A percentile compares a stretch with the other conserved stretches of the same genome.
phyloP scores from a whole-genome alignment of 75 land plant species.

The Pinus tabuliformis region DNA sequence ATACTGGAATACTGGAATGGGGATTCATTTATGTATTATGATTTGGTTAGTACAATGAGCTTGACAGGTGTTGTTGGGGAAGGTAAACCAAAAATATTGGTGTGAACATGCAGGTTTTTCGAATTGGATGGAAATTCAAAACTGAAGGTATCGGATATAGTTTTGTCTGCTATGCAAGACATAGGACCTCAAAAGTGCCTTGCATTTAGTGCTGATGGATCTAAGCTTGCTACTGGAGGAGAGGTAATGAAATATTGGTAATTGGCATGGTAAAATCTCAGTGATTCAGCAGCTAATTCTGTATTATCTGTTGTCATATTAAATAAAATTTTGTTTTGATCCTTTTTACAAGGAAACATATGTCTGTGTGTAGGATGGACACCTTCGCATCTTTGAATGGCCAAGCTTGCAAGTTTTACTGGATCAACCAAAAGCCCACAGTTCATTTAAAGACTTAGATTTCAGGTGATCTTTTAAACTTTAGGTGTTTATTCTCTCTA shows the following conservation, averaged over 20 bases:
- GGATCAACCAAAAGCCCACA: slow-evolving; percentile 85
- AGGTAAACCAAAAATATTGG: neutral
- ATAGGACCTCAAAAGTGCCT: slow-evolving; percentile 75
- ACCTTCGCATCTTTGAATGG: slow-evolving; percentile 89
- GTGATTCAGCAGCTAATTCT: neutral
- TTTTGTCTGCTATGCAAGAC: slow-evolving; percentile 41
- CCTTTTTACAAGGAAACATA: neutral
- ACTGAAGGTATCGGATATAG: slow-evolving; percentile 38
- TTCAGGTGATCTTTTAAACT: slow-evolving; percentile 58
- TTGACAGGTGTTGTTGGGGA: neutral
- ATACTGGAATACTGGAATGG: neutral
- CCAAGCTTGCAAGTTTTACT: slow-evolving; percentile 68
- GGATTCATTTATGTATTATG: neutral
- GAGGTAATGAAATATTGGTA: slow-evolving; percentile 36
- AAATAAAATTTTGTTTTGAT: neutral
- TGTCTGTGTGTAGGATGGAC: slow-evolving; percentile 70
- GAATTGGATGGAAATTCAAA: slow-evolving; percentile 37
- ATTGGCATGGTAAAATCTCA: neutral
- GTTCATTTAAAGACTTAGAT: slow-evolving; percentile 76
- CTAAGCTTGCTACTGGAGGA: slow-evolving; percentile 79
- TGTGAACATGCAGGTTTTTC: slow-evolving; percentile 41
- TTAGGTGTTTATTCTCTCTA: neutral
- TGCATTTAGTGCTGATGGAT: slow-evolving; percentile 83
- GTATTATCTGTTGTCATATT: neutral
- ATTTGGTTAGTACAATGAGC: neutral